Evolutionary conservation across 768 basidiomycete species (phyloP).

Genomic region (Sporobolomyces pararoseus): DNA sequence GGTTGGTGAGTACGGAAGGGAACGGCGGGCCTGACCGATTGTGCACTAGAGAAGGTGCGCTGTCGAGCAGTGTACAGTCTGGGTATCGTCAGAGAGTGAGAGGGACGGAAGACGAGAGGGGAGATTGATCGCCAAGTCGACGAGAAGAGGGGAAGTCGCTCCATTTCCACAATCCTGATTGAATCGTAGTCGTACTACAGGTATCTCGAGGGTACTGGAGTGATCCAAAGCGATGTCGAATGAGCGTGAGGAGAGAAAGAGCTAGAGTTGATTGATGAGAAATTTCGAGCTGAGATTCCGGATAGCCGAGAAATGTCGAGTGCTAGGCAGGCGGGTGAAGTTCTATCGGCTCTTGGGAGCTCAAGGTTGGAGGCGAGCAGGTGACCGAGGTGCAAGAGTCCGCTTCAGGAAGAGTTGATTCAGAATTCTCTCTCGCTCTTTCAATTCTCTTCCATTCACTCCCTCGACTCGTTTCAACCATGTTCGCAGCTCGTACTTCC

Average conservation of each 20-base stretch:
- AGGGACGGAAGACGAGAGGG: background rate
- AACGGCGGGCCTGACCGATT: slow-evolving; percentile 1
- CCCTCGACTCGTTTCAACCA: background rate
- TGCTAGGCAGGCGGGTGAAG: no score
- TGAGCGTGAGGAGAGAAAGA: background rate
- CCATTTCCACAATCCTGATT: background rate
- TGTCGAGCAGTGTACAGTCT: background rate
- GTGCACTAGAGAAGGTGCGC: no score
- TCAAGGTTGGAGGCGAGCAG: no score
- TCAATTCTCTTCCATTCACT: background rate
- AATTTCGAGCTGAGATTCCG: no score
- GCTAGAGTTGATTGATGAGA: background rate
- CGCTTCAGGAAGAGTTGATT: no score
- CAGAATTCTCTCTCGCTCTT: background rate
- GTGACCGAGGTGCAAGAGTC: no score
- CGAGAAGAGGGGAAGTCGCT: background rate
- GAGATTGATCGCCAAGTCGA: no score
- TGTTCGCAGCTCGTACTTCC: slow-evolving; percentile 10
- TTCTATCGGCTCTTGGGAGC: no score
- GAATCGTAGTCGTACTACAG: background rate
- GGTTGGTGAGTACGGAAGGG: slow-evolving; percentile 33
- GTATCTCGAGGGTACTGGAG: no score
- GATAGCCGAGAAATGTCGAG: background rate
- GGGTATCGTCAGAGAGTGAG: background rate
- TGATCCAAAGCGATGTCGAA: no score